Conservation (phyloP, 345 rosid species). For the Rhodamnia rubescens region DNA sequence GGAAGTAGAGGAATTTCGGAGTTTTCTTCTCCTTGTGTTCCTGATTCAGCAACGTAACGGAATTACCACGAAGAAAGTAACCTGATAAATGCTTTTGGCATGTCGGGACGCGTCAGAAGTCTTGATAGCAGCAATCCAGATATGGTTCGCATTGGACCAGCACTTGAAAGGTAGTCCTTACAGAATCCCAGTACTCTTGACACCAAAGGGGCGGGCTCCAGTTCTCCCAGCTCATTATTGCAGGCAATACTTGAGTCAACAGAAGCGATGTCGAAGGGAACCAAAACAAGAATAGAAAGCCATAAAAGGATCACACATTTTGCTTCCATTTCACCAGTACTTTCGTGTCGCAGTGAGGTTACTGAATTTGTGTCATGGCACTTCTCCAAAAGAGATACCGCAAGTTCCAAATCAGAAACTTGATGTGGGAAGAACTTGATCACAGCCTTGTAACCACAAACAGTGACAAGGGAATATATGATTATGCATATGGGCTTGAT, state of each 20-base stretch:
- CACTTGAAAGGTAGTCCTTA: constrained; percentile 76
- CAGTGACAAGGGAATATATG: constrained; percentile 75
- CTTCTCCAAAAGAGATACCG: constrained; percentile 73
- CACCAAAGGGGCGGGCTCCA: constrained; percentile 63
- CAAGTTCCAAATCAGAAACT: constrained; percentile 86
- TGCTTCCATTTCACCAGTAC: constrained; percentile 97
- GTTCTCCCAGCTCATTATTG: constrained; percentile 19
- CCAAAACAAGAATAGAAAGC: constrained; percentile 86
- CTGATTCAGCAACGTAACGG: background rate
- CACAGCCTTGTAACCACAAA: constrained; percentile 81
- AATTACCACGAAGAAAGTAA: constrained; percentile 2
- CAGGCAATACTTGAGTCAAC: constrained; percentile 66
- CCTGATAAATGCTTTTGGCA: constrained; percentile 77
- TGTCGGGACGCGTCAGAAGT: constrained; percentile 92
- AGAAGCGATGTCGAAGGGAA: constrained; percentile 91
- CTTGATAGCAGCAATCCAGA: constrained; percentile 74
- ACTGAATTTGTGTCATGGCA: constrained; percentile 52
- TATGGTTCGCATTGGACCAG: constrained; percentile 93
- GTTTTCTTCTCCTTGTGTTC: background rate
- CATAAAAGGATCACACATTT: constrained; percentile 80
- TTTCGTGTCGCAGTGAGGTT: constrained; percentile 69
- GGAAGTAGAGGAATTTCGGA: background rate
- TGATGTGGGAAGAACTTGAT: constrained; percentile 91
- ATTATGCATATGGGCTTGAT: constrained; percentile 76
- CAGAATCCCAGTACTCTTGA: constrained; percentile 61